A percentile compares a stretch with the other conserved stretches of the same genome.
Evolutionary conservation across 208 protist species (phyloP).

Genomic region (Trichomonas vaginalis): DNA sequence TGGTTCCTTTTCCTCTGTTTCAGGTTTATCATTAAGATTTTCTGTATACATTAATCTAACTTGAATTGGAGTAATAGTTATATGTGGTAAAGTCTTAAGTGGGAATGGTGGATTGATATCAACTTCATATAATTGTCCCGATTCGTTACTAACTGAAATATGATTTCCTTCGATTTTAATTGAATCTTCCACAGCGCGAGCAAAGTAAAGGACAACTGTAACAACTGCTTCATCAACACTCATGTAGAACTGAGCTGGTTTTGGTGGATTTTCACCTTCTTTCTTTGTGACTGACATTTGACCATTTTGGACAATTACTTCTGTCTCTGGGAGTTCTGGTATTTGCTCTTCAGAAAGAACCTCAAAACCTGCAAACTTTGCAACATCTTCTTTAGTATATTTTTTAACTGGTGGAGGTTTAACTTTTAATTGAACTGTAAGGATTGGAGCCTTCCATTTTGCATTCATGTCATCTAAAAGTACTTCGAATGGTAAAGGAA

Average conservation of each 20-base stretch:
- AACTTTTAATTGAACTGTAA: not conserved
- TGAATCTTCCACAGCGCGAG: not conserved
- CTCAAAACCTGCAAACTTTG: not conserved
- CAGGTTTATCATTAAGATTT: not conserved
- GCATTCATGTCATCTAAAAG: not conserved
- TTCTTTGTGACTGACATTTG: not conserved
- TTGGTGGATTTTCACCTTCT: not conserved
- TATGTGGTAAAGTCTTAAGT: not conserved
- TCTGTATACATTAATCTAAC: not conserved
- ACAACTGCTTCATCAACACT: not conserved
- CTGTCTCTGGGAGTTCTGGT: not conserved
- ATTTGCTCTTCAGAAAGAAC: not conserved
- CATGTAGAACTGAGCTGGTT: not conserved
- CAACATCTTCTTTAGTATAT: not conserved
- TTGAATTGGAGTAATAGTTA: not conserved
- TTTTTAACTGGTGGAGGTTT: not conserved
- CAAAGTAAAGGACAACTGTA: not conserved
- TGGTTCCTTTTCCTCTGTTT: not conserved
- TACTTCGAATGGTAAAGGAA: not conserved
- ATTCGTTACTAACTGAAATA: not conserved
- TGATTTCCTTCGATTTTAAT: not conserved
- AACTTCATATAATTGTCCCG: not conserved
- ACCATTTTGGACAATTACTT: not conserved
- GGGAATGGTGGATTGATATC: not conserved
- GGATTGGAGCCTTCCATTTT: not conserved